Conservation (phyloP, 2,329 filamentous ascomycete species). For the Sclerotinia borealis region DNA sequence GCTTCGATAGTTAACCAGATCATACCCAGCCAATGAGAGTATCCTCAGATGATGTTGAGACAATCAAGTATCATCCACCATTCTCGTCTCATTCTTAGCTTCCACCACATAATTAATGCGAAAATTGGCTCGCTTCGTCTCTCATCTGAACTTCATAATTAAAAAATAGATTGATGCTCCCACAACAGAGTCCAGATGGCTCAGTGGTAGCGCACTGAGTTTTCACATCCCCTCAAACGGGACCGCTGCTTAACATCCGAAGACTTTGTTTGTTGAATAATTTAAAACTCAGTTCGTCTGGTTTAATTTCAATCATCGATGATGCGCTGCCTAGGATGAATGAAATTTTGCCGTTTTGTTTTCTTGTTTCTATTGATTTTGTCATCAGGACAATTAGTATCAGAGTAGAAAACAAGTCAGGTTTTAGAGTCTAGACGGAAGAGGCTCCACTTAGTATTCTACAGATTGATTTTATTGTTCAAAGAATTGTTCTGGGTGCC, state of each 20-base stretch:
- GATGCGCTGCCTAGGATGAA: background rate
- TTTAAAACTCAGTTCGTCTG: background rate
- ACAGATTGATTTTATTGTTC: background rate
- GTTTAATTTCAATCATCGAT: background rate
- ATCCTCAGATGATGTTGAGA: background rate
- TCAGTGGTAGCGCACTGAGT: background rate
- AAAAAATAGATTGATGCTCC: background rate
- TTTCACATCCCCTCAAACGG: background rate
- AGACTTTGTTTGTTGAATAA: background rate
- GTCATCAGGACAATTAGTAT: background rate
- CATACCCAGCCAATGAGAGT: background rate
- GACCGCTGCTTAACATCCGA: background rate
- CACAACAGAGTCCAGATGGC: conserved; percentile 1
- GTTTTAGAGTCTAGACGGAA: background rate
- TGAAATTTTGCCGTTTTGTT: background rate
- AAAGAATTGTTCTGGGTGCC: no score
- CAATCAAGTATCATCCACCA: no score
- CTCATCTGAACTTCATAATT: no score
- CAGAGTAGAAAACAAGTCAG: background rate
- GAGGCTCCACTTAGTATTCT: background rate
- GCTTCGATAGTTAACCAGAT: no score
- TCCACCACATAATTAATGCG: no score
- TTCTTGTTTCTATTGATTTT: background rate
- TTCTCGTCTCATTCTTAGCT: background rate
- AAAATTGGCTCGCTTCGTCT: no score